Evolutionary conservation across 306 rosid species (phyloP), one percentile per base, ranked within the genome.

Genomic region (Vachellia collinsii): DNA sequence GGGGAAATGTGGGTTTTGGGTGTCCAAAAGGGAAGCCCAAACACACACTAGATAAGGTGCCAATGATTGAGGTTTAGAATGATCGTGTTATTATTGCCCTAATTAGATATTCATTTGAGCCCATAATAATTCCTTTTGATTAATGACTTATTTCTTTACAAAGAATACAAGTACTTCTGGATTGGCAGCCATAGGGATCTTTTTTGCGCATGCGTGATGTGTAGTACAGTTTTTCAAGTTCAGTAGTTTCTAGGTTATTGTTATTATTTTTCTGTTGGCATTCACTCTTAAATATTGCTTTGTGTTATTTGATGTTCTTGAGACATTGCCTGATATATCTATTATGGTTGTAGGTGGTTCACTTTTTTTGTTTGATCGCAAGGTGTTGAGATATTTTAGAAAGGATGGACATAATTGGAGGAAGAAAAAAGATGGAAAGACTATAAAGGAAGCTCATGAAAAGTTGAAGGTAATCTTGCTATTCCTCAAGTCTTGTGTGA

Each of bases 361-460:
- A 16, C 97, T 93, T 75, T 86, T 90, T 88, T 91, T 93, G 74
- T 93, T 93, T 81, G 98, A 93, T 87, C 86, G 98, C 37, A 93
- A 93, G 85, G 93, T 93, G 65, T 81, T 93, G 88, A 91, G 98
- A 85, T 93, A 93, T 87, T 93, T 93, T 74, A 89, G 98, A 81
- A 93, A 93, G 91, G 98, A 93, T 80, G 98, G 93, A 62, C 97
- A 93, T 83, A 93, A 89, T 82, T 93, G 98, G 98, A 90, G 98
- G 84, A 93, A 93, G 92, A 93, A 93, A 83, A 90, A 79, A 74
- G 98, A 93, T 83, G 98, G 98, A 34, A 93, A 93, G 85, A 93
- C 97, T 34, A 97, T 93, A 77, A 93, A 81, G 87, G 98, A 93
- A 88, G 98, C 98, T 85, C 98, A 93, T 85, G 98, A 93, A 87